A percentile compares a stretch with the other conserved stretches of the same genome.
phyloP scores from a whole-genome alignment of 2,329 filamentous ascomycete genomes.

The Pezicula rhizophila region DNA sequence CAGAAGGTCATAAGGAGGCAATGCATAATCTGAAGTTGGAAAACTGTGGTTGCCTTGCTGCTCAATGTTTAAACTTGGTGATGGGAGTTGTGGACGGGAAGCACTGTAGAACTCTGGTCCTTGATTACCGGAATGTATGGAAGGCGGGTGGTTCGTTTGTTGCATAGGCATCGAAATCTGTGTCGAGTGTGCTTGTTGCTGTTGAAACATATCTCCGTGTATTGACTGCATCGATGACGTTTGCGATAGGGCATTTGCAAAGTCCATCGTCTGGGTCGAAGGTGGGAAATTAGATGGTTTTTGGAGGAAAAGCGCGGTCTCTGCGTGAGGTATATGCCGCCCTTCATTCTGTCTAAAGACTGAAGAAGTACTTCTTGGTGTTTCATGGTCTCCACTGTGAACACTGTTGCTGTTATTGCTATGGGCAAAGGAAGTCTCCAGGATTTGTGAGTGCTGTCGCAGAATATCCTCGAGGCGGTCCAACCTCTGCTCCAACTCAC shows the following conservation, averaged over 20 bases:
- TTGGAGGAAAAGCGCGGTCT: slow-evolving; percentile 55
- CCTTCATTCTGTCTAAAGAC: slow-evolving; percentile 47
- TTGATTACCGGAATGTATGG: slow-evolving; percentile 13
- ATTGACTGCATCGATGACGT: slow-evolving; percentile 36
- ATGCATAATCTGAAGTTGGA: slow-evolving; percentile 53
- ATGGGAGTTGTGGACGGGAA: slow-evolving; percentile 41
- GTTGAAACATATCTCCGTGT: slow-evolving; percentile 42
- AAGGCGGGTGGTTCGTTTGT: slow-evolving; percentile 13
- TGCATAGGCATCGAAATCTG: slow-evolving; percentile 12
- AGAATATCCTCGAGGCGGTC: slow-evolving; percentile 64
- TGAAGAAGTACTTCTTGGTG: slow-evolving; percentile 40
- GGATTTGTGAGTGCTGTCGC: slow-evolving; percentile 58
- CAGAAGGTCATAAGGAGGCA: slow-evolving; percentile 69
- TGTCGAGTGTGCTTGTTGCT: slow-evolving; percentile 25
- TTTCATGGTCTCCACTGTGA: slow-evolving; percentile 49
- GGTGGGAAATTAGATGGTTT: slow-evolving; percentile 47
- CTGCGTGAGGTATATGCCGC: slow-evolving; percentile 44
- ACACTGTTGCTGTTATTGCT: slow-evolving; percentile 31
- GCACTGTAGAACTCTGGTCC: slow-evolving; percentile 28
- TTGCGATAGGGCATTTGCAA: slow-evolving; percentile 36
- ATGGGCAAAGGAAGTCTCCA: slow-evolving; percentile 48
- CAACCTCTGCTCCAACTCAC: slow-evolving; percentile 66
- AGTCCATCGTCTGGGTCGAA: slow-evolving; percentile 43
- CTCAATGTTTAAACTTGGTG: slow-evolving; percentile 50
- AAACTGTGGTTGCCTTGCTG: slow-evolving; percentile 37